Evolutionary conservation across 805 yeast species (phyloP).

Genomic region (Yamadazyma paraphyllophila): DNA sequence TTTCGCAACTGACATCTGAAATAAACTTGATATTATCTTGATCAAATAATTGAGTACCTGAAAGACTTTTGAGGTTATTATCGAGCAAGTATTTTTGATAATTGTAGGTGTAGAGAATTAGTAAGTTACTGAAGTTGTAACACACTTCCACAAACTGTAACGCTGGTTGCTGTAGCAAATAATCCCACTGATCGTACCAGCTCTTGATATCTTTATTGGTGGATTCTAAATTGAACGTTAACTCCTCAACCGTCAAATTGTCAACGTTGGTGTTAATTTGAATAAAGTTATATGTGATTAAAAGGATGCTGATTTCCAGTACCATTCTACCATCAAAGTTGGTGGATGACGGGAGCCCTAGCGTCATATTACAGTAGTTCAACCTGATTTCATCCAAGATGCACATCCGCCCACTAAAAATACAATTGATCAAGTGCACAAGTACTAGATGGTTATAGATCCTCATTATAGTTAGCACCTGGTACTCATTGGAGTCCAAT

Average conservation of each 20-base stretch:
- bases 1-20: constrained; percentile 23
- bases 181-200: constrained; percentile 73
- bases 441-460: constrained; percentile 71
- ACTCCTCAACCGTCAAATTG: constrained; percentile 12
- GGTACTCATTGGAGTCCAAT: constrained; percentile 42
- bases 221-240: constrained; percentile 26
- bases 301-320: constrained; percentile 65
- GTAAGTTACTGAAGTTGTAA: constrained; percentile 58
- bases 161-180: constrained; percentile 65
- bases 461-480: constrained; percentile 55
- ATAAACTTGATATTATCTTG: constrained; percentile 23
- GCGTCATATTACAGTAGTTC: constrained; percentile 55
- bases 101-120: constrained; percentile 44
- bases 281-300: constrained; percentile 56
- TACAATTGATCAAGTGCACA: constrained; percentile 65
- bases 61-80: constrained; percentile 7
- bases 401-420: constrained; percentile 64
- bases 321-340: constrained; percentile 83
- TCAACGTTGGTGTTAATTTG: constrained; percentile 33
- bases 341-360: constrained; percentile 59
- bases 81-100: constrained; percentile 19
- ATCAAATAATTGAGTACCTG: constrained; percentile 13
- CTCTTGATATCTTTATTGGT: constrained; percentile 48
- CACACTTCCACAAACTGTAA: constrained; percentile 73
- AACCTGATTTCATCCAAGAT: constrained; percentile 58